Evolutionary conservation across 352 stramenopile species (phyloP), one percentile per base, ranked within the genome.

Genomic region (Pythium utonaiense): DNA sequence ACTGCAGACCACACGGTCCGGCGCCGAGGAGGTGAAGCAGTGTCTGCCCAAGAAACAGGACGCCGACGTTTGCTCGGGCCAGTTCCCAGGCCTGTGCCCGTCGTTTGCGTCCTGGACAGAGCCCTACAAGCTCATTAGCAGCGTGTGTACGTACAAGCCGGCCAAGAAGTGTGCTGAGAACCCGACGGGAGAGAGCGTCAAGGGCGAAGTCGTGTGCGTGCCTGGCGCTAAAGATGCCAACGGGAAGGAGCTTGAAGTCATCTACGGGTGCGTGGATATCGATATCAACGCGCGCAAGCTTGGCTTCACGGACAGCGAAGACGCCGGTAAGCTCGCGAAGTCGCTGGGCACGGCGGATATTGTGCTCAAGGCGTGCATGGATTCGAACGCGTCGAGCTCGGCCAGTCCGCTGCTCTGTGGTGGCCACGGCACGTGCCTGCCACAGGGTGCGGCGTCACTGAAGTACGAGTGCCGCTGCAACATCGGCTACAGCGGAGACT

Each of bases 211-310:
- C 41, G 54, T 60, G 52, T 78, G 71, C 44, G 21, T 78, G 8
- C 63, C 57, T 33, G 59, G 69, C 6, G 63, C 60, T 16, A 41
- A 66, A 47, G 63, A 69, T 1, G 58, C 22, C 5, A 54, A 56
- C n/a, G 57, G 80, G 57, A 65, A 14, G 16, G 28, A 53, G 52
- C 44, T 85, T 19, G 71, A 71, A 21, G 75, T 88, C 10, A 88
- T 92, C 67, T 92, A 86, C 67, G 80, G 80, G n/a, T 92, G 83
- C 59, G 77, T 92, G 14, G 83, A 92, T 71, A 89, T 82, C 45
- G 78, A 92, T 60, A 75, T n/a, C n/a, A n/a, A n/a, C n/a, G n/a
- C n/a, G n/a, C n/a, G 73, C 42, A 59, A 59, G 4, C 78, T 53
- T 61, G 90, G 30, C 67, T 92, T 6, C 89, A 85, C 45, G 69